Conservation (phyloP, 2,329 filamentous ascomycete genomes). For the Alternaria sp. region DNA sequence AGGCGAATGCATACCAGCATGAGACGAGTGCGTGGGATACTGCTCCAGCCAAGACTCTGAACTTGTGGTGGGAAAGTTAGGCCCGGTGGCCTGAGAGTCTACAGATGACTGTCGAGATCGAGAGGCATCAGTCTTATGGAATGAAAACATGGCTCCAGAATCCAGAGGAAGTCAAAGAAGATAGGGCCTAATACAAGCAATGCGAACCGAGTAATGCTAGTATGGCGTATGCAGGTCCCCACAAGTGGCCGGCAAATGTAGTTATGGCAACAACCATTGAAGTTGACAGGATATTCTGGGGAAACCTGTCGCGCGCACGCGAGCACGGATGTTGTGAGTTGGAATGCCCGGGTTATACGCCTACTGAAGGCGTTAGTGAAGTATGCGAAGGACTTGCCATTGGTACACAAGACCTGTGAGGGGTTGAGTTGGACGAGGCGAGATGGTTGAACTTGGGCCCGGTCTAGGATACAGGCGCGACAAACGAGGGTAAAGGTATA, state of each 20-base stretch:
- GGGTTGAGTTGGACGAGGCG: constrained; percentile 15
- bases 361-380: constrained; percentile 11
- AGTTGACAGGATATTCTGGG: constrained; percentile 28
- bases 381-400: constrained; percentile 25
- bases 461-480: constrained; percentile 5
- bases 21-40: constrained; percentile 33
- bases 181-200: constrained; percentile 26
- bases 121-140: constrained; percentile 45
- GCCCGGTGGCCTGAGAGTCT: constrained; percentile 39
- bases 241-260: constrained; percentile 35
- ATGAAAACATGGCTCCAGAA: constrained; percentile 45
- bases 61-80: constrained; percentile 29
- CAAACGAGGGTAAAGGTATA: constrained; percentile 24
- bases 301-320: constrained; percentile 36
- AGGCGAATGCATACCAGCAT: constrained; percentile 41
- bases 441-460: constrained; percentile 17
- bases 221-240: constrained; percentile 34
- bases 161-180: constrained; percentile 17
- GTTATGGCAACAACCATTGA: constrained; percentile 38
- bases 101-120: constrained; percentile 46
- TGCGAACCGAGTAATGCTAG: constrained; percentile 32
- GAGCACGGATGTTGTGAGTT: constrained; percentile 30
- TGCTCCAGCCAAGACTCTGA: constrained; percentile 39
- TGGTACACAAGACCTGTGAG: constrained; percentile 21
- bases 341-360: constrained; percentile 7